phyloP scores from a whole-genome alignment of 495 filamentous ascomycete genomes.

The Venustampulla echinocandica region DNA sequence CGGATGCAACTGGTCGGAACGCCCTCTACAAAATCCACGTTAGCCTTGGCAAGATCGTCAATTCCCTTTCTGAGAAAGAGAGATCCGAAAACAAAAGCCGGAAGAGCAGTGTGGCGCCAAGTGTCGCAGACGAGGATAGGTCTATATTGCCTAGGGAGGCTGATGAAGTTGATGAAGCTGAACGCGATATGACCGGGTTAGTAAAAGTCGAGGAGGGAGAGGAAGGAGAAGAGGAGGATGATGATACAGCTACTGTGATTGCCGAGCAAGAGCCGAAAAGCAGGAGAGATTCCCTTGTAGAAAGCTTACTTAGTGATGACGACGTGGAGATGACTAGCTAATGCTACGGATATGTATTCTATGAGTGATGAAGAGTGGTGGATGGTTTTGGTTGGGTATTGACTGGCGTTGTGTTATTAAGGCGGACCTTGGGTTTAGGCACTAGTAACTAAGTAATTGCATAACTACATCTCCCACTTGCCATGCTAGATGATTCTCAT shows the following conservation, averaged over 20 bases:
- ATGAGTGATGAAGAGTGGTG: conserved; percentile 3
- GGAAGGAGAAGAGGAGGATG: conserved; percentile 28
- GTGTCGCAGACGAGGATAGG: conserved; percentile 1
- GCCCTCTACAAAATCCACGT: conserved; percentile 73
- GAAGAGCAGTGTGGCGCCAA: conserved; percentile 15
- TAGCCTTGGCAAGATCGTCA: conserved; percentile 51
- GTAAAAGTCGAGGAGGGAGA: conserved; percentile 30
- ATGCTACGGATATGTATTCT: background rate
- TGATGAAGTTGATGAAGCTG: background rate
- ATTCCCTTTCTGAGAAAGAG: conserved; percentile 35
- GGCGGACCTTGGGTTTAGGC: no score
- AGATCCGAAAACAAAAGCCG: conserved; percentile 16
- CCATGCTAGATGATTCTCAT: no score
- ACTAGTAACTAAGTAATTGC: no score
- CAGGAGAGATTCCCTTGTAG: conserved; percentile 26
- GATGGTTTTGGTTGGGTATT: background rate
- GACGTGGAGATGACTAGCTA: conserved; percentile 24
- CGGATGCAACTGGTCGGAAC: conserved; percentile 64
- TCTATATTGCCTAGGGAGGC: background rate
- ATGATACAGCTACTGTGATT: conserved; percentile 16
- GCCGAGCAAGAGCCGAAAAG: conserved; percentile 8
- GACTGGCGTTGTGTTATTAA: background rate
- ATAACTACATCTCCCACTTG: no score
- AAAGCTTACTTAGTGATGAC: conserved; percentile 38
- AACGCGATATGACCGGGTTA: conserved; percentile 7